Evolutionary conservation across 2,329 filamentous ascomycete genomes (phyloP), one percentile per base, ranked within the genome.

Genomic region (Orbilia javanica): DNA sequence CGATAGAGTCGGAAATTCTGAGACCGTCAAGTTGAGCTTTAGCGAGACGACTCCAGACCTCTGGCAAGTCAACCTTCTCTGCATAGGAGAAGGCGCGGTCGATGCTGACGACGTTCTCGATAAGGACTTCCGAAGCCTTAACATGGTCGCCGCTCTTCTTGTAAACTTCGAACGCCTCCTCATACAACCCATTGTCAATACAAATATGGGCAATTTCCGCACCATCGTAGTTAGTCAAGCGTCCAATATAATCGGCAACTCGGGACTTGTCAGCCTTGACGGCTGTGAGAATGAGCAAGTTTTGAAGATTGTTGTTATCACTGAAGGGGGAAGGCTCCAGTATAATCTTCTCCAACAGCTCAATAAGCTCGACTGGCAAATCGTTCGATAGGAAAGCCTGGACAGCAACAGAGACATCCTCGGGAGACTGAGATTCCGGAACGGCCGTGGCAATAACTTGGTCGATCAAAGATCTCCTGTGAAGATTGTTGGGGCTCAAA

Each of bases 281-380:
- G 52, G 96, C 96, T 27, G 96, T 99, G 82, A 98, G 91, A 87
- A 99, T 93, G 79, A 99, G 89, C 77, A 99, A 86, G 85, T 99
- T 99, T 85, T 99, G 96, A 73, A 99, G 88, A 84, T 93, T 97
- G 83, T 93, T 90, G 85, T 99, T 99, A 86, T 99, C 96, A 82
- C 93, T 97, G 88, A 99, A 99, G 4, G 93, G 93, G 3, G 95
- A 97, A n/a, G 96, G 96, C 87, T 99, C 96, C n/a, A 99, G 87
- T 34, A 99, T 95, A 81, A 99, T 99, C 90, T 98, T 99, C 88
- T 99, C 96, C 18, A 99, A 89, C 42, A 99, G 89, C 85, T 99
- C 96, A 82, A 99, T 98, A 64, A 99, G 89, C 86, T 99, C 96
- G 3, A 91, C 90, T 7, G 96, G 96, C 81, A 99, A 88, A 83